phyloP scores from a whole-genome alignment of 192 early-diverging fungal species.

The Phlyctochytrium arcticum region DNA sequence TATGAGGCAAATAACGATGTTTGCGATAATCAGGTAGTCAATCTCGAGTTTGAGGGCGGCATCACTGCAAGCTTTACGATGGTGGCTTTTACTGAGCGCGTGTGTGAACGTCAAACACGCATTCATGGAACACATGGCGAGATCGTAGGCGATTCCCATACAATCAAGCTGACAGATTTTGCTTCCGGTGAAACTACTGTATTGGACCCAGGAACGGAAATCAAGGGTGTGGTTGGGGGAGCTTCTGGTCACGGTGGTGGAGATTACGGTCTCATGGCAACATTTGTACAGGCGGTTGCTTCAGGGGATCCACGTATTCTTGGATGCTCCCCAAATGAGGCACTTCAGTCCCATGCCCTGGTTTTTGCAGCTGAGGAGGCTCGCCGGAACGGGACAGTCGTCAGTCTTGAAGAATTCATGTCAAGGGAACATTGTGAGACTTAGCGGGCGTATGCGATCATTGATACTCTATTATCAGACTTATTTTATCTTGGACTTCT shows the following conservation, averaged over 20 bases:
- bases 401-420: conserved; percentile 26
- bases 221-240: conserved; percentile 2
- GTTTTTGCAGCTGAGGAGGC: conserved; percentile 53
- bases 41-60: conserved; percentile 50
- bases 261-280: conserved; percentile 38
- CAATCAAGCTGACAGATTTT: conserved; percentile 46
- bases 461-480: not conserved
- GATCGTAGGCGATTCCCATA: conserved; percentile 49
- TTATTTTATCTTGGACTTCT: not conserved
- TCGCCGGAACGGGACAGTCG: conserved; percentile 30
- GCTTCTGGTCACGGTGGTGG: conserved; percentile 46
- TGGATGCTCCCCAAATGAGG: conserved; percentile 36
- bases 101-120: conserved; percentile 51
- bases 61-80: conserved; percentile 52
- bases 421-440: not conserved
- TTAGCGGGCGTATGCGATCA: not conserved
- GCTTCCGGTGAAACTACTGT: conserved; percentile 28
- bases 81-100: conserved; percentile 50
- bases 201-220: conserved; percentile 12
- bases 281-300: conserved; percentile 36
- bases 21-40: conserved; percentile 62
- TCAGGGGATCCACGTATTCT: conserved; percentile 19
- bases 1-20: conserved; percentile 71
- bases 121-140: conserved; percentile 53
- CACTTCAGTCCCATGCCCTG: conserved; percentile 32